Evolutionary conservation across 176 grass and related monocot species (phyloP).

Genomic region (Bonia amplexicaulis): DNA sequence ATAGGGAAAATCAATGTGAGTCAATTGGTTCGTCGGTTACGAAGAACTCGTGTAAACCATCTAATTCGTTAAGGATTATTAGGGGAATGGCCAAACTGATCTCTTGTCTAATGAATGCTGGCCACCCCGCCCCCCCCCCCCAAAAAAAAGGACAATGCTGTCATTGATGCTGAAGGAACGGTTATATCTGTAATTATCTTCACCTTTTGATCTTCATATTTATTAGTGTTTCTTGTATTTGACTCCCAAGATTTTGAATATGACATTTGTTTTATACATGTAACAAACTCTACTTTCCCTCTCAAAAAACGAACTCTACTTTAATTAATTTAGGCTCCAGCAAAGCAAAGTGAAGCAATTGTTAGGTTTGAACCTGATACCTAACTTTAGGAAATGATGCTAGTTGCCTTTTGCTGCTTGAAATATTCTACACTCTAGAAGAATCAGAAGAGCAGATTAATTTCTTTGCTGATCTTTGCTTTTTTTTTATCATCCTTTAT

Average conservation of each 20-base stretch:
- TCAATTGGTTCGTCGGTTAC: neutral
- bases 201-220: neutral
- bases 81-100: neutral
- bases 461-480: too few species aligned
- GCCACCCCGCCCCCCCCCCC: neutral
- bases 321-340: neutral
- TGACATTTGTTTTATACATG: neutral
- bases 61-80: neutral
- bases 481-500: neutral
- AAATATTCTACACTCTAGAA: neutral
- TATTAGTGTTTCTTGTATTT: neutral
- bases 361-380: constrained; percentile 15
- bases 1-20: neutral
- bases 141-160: neutral
- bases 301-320: neutral
- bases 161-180: neutral
- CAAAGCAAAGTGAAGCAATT: constrained; percentile 1
- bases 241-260: neutral
- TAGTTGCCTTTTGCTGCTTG: constrained; percentile 15
- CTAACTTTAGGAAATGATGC: constrained; percentile 9
- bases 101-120: neutral
- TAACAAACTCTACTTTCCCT: neutral
- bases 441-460: too few species aligned
- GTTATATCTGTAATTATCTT: neutral
- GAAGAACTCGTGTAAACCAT: too few species aligned